These are phyloP conservation scores for Botryotinia globosa DNA, from an alignment of 2,329 filamentous ascomycete species.

Conservation along the genomic window DNA sequence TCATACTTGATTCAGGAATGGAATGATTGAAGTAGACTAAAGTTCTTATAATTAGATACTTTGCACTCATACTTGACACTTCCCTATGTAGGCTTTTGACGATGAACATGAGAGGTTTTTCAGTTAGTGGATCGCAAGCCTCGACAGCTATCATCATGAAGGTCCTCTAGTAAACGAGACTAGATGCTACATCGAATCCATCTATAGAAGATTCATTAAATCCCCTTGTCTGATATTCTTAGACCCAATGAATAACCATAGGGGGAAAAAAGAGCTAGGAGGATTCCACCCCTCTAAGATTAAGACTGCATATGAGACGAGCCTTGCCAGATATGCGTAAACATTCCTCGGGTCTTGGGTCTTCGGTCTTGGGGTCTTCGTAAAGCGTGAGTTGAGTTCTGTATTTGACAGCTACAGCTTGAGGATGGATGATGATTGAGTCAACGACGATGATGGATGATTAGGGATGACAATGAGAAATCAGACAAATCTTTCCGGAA, in stretches of 20 bases:
- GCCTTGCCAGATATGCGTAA: not conserved
- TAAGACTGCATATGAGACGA: not conserved
- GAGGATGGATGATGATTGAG: rapidly evolving
- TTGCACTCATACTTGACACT: not conserved
- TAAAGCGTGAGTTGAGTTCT: not conserved
- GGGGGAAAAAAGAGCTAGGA: not conserved
- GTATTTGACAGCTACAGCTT: not conserved
- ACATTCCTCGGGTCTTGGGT: too few species aligned
- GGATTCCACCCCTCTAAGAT: not conserved
- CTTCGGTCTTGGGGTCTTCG: too few species aligned
- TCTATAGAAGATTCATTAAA: not conserved
- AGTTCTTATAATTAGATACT: not conserved
- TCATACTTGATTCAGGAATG: not conserved
- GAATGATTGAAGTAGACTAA: not conserved
- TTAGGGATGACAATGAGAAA: not conserved
- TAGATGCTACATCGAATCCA: not conserved
- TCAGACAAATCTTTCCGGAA: too few species aligned
- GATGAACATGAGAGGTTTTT: not conserved
- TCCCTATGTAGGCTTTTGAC: not conserved
- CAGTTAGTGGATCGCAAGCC: not conserved
- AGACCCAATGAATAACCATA: not conserved
- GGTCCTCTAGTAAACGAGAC: not conserved
- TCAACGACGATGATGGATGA: too few species aligned
- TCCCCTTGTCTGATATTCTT: not conserved
- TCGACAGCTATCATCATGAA: not conserved